Base-by-base conservation (phyloP, 345 rosid species). In the Microcos paniculata region DNA sequence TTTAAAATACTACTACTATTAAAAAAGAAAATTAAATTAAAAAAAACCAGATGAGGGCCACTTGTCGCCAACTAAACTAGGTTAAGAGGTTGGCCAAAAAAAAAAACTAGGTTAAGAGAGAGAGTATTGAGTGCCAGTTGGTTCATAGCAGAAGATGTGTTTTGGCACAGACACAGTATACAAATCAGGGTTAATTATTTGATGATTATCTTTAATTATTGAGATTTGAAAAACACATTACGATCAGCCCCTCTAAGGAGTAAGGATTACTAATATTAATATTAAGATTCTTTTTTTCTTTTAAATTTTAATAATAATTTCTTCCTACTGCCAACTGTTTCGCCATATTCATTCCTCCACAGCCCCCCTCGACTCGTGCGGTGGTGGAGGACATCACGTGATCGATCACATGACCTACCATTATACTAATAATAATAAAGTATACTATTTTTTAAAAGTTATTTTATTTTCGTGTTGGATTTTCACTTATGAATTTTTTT, bases 141-240 rank as follows among this genome's bases (percentile, higher is more conserved):
- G 65, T 28, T 73, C 48, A 35, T 55, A 38, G 38, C 64, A 35
- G 45, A 33, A 18, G 7, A 13, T 55, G 21, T 42, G 15, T 71
- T 38, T 56, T 71, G 24, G n/a, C n/a, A n/a, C n/a, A n/a, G n/a
- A n/a, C n/a, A 56, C 21, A 19, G n/a, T 14, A 18, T 26, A 30
- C 40, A 35, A 35, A 35, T 35, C 40, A 35, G 38, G 62, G 59
- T 74, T 63, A 35, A 74, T 64, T 75, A 75, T 75, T 53, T 46
- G n/a, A 19, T 70, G 51, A 45, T 68, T 73, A 42, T 78, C 74
- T 40, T 59, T 58, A 67, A 68, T 75, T 45, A 69, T 80, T 16
- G 80, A 84, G 76, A 76, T 80, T 80, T 62, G 58, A 51, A 57
- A 7, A 45, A n/a, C 67, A 80, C 40, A 35, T 35, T 35, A 35